Base-by-base conservation (phyloP, 108 stramenopile genomes). In the Chaetoceros muelleri region DNA sequence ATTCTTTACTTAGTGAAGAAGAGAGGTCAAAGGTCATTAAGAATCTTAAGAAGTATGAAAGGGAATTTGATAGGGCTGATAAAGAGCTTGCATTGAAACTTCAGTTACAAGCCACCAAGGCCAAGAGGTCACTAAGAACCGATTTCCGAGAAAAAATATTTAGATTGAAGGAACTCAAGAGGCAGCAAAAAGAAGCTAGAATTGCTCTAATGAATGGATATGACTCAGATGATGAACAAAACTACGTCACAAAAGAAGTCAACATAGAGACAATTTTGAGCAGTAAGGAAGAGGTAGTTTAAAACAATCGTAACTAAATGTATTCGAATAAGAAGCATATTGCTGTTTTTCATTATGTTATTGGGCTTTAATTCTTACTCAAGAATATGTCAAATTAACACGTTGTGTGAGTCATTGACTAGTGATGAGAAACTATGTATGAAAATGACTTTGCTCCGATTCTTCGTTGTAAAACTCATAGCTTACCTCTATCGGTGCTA, bases 41-140 rank as follows among this genome's bases (percentile, higher is more conserved):
- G 60, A 92, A 96, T 60, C 73, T 98, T 46, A 91, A 92, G 28
- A 95, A 96, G 75, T 98, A 98, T 67, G 97, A 98, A 76, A 80
- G 87, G 67, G 81, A 88, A 44, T 98, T 98, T 78, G 96, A 96
- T 48, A 79, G 80, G 57, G 95, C 84, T 54, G 97, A 98, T 74
- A 87, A 86, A 71, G 90, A 83, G 65, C 84, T 89, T 50, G 75
- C 85, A 60, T 71, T 78, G 17, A 79, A 66, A 21, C 64, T 70
- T 28, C 73, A 87, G 24, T 65, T 90, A 57, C 82, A 90, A 67
- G 86, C 85, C 60, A 94, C 93, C 28, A 86, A 76, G 61, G 93
- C 81, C 22, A 94, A 94, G 65, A 80, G 93, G 2, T 69, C 70
- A 46, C 72, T 67, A 34, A 80, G 93, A 26, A 63, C 80, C 5